Evolutionary conservation across 2,329 filamentous ascomycete genomes (phyloP).

Genomic region (Rutstroemia sydowiana): DNA sequence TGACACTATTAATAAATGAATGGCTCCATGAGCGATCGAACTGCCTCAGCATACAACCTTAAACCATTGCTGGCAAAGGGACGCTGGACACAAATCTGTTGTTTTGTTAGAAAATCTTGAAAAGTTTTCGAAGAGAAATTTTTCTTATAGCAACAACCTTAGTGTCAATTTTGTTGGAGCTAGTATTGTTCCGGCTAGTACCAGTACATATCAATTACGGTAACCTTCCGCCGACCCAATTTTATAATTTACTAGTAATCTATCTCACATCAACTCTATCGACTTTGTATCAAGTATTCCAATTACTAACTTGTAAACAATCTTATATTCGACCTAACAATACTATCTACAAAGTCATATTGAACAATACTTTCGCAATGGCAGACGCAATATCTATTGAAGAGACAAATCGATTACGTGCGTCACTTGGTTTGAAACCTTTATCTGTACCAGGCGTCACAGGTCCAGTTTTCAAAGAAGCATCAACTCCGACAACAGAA

Average conservation of each 20-base stretch:
- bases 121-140: conserved; percentile 30
- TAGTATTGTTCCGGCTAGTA: no score
- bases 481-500: conserved; percentile 39
- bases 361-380: conserved; percentile 22
- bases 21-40: conserved; percentile 83
- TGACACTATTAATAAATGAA: conserved; percentile 40
- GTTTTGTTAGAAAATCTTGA: conserved; percentile 35
- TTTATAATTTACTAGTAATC: no score
- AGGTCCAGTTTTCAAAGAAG: conserved; percentile 50
- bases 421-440: conserved; percentile 83
- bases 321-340: no score
- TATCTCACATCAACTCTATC: no score
- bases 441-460: conserved; percentile 69
- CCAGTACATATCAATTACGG: no score
- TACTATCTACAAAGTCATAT: neutral
- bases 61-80: conserved; percentile 54
- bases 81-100: conserved; percentile 80
- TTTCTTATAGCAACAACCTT: conserved; percentile 15
- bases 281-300: no score
- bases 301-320: no score
- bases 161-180: no score
- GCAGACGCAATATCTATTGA: conserved; percentile 69
- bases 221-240: no score
- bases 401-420: conserved; percentile 87
- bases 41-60: conserved; percentile 76